Evolutionary conservation across 2,329 filamentous ascomycete genomes (phyloP).

Genomic region (Fusarium decemcellulare): DNA sequence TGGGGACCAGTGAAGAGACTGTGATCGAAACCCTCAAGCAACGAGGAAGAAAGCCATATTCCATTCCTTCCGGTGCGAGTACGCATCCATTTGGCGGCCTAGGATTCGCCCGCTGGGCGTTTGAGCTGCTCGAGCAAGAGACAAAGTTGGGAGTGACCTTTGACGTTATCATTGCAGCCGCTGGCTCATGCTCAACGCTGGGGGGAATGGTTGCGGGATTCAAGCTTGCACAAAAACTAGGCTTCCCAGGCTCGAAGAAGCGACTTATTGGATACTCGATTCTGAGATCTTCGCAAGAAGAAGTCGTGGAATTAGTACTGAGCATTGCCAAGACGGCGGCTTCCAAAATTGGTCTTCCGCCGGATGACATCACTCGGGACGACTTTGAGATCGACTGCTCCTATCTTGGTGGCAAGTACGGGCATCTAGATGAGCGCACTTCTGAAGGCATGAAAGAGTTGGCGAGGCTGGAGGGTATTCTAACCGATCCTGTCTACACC

Average conservation of each 20-base stretch:
- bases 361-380: slow-evolving; percentile 19
- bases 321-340: slow-evolving; percentile 21
- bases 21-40: slow-evolving; percentile 7
- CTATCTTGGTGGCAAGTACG: slow-evolving; percentile 25
- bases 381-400: slow-evolving; percentile 28
- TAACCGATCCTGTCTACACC: slow-evolving; percentile 33
- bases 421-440: slow-evolving; percentile 16
- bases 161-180: slow-evolving; percentile 19
- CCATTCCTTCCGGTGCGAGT: slow-evolving; percentile 27
- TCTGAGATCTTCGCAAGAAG: not conserved
- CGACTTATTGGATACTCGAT: slow-evolving; percentile 24
- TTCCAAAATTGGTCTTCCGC: slow-evolving; percentile 20
- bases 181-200: slow-evolving; percentile 29
- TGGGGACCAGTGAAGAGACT: slow-evolving; percentile 15
- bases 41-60: slow-evolving; percentile 22
- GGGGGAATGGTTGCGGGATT: slow-evolving; percentile 30
- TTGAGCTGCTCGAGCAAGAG: slow-evolving; percentile 31
- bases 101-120: slow-evolving; percentile 33
- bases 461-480: slow-evolving; percentile 28
- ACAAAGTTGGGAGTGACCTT: slow-evolving; percentile 14
- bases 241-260: slow-evolving; percentile 11
- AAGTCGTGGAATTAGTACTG: slow-evolving; percentile 19
- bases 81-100: slow-evolving; percentile 24
- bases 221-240: slow-evolving; percentile 22
- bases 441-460: slow-evolving; percentile 21